These are phyloP conservation scores for Boletus subluridellus DNA, from an alignment of 1,284 basidiomycete genomes.

Conservation along the genomic window DNA sequence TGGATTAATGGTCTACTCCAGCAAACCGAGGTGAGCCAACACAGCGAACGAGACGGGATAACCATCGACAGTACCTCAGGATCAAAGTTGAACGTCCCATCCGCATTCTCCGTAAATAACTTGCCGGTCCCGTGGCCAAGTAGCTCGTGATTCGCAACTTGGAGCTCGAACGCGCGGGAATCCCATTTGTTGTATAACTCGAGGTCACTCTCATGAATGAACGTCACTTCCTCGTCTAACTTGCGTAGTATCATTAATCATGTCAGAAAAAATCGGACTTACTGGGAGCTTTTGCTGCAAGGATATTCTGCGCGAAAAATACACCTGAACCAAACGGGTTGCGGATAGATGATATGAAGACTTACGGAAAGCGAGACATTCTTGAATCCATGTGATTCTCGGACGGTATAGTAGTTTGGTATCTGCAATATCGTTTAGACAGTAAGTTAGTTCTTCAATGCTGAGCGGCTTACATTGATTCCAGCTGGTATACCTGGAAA, in stretches of 20 bases:
- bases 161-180: constrained; percentile 72
- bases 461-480: constrained; percentile 58
- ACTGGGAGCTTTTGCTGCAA: constrained; percentile 82
- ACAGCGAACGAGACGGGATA: background rate
- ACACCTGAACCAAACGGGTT: background rate
- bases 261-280: constrained; percentile 19
- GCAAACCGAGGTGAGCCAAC: background rate
- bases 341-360: background rate
- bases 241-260: background rate
- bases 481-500: constrained; percentile 71
- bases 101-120: constrained; percentile 67
- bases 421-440: constrained; percentile 42
- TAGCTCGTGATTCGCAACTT: constrained; percentile 83
- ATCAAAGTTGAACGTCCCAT: constrained; percentile 79
- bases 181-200: constrained; percentile 75
- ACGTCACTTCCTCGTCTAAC: constrained; percentile 71
- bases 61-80: constrained; percentile 47
- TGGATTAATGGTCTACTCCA: constrained; percentile 66
- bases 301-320: constrained; percentile 55
- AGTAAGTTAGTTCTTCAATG: background rate
- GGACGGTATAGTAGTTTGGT: constrained; percentile 78
- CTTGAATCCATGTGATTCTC: constrained; percentile 79
- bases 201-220: constrained; percentile 72
- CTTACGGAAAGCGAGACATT: constrained; percentile 73
- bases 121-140: constrained; percentile 80